Percentiles rank a stretch among this genome's conserved stretches.
These are phyloP conservation scores for Coleophoma eucalyptorum DNA, from an alignment of 2,329 filamentous ascomycete species.

Conservation along the genomic window DNA sequence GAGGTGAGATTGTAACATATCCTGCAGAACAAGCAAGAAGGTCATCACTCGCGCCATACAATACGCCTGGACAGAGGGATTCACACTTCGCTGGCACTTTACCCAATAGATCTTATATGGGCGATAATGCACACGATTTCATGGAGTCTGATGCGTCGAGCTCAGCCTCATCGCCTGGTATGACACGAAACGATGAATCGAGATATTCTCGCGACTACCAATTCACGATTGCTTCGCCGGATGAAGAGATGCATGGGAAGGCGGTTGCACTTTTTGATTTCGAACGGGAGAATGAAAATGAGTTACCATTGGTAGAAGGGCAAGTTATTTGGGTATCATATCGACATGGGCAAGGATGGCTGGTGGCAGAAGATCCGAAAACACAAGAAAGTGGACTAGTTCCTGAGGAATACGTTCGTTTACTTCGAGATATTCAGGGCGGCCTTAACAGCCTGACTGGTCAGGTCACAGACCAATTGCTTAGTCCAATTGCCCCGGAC, in stretches of 20 bases:
- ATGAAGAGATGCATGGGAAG: conserved; percentile 97
- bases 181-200: conserved; percentile 62
- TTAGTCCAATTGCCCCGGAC: conserved; percentile 49
- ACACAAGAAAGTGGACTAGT: conserved; percentile 93
- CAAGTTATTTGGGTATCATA: conserved; percentile 97
- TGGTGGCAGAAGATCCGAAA: conserved; percentile 93
- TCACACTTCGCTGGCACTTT: conserved; percentile 49
- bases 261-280: conserved; percentile 96
- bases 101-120: conserved; percentile 30
- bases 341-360: conserved; percentile 92
- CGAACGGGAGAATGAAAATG: conserved; percentile 91
- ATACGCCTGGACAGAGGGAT: conserved; percentile 42
- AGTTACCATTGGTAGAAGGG: conserved; percentile 86
- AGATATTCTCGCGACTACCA: conserved; percentile 90
- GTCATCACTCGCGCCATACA: conserved; percentile 42
- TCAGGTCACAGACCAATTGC: conserved; percentile 46
- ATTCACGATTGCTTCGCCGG: conserved; percentile 90
- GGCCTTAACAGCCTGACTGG: conserved; percentile 73
- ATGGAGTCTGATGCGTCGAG: conserved; percentile 57
- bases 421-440: conserved; percentile 90
- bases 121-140: conserved; percentile 32
- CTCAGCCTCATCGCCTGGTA: conserved; percentile 53
- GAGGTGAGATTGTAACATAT: conserved; percentile 79
- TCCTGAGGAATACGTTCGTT: conserved; percentile 91
- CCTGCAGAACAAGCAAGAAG: conserved; percentile 60